Conservation (phyloP, 306 rosid species). For the Adenanthera pavonina region DNA sequence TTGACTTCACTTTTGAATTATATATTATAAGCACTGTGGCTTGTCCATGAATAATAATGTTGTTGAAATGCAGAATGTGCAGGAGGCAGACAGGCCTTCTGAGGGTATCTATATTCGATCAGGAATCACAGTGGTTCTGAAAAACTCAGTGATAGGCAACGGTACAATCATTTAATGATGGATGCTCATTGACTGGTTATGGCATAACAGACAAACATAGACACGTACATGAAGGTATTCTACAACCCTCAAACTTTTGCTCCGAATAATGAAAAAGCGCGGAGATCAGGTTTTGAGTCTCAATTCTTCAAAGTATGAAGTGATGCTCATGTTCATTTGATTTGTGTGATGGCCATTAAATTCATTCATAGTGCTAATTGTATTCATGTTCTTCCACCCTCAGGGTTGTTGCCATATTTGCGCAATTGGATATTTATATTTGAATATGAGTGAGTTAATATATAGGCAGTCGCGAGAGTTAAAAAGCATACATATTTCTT, state of each 20-base stretch:
- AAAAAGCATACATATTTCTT: background rate
- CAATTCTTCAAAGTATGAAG: constrained; percentile 22
- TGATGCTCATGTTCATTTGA: background rate
- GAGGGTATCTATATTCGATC: constrained; percentile 59
- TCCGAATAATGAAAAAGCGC: constrained; percentile 33
- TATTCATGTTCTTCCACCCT: background rate
- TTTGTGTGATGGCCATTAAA: background rate
- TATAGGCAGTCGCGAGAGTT: background rate
- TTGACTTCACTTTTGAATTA: constrained; percentile 1
- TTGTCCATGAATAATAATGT: background rate
- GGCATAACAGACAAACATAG: constrained; percentile 31
- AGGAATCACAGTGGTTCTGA: constrained; percentile 45
- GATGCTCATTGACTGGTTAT: background rate
- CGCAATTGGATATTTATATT: background rate
- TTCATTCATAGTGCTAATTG: constrained; percentile 1
- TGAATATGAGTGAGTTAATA: background rate
- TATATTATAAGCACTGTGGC: background rate
- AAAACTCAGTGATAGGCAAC: constrained; percentile 5
- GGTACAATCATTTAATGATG: constrained; percentile 37
- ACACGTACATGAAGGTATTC: background rate
- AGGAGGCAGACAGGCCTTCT: constrained; percentile 52
- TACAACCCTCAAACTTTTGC: constrained; percentile 28
- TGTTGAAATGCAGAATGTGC: constrained; percentile 52
- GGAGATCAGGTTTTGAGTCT: constrained; percentile 43
- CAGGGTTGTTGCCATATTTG: background rate